phyloP scores from a whole-genome alignment of 257 asterid species.

The Cruciata laevipes region DNA sequence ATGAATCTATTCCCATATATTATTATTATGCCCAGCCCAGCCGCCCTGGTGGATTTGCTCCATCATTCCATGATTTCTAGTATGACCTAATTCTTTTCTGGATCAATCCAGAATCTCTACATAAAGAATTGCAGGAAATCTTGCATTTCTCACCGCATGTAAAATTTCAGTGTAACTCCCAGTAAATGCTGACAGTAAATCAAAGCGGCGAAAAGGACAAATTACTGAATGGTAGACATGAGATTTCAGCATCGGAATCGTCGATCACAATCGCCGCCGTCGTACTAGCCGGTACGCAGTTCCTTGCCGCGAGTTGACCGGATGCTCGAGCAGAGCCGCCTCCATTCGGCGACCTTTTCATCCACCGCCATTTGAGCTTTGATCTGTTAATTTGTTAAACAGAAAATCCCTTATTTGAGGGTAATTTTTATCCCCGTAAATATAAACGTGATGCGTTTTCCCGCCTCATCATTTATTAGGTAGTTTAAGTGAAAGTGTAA shows the following conservation, averaged over 20 bases:
- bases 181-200: neutral
- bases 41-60: neutral
- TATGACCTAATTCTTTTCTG: neutral
- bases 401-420: neutral
- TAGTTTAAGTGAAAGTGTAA: neutral
- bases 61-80: too few relatives aligned
- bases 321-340: neutral
- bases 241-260: neutral
- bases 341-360: neutral
- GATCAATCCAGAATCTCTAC: neutral
- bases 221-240: neutral
- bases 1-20: neutral
- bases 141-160: neutral
- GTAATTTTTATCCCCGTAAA: neutral
- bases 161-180: too few relatives aligned
- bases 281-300: neutral
- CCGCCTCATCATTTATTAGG: neutral
- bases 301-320: neutral
- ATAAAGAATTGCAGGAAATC: neutral
- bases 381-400: neutral
- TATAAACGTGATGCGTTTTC: neutral
- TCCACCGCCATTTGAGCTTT: neutral
- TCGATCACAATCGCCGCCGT: neutral
- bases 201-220: neutral
- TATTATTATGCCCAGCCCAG: constrained; percentile 2